phyloP scores from a whole-genome alignment of 495 filamentous ascomycete genomes.

The Sporormia fimetaria region DNA sequence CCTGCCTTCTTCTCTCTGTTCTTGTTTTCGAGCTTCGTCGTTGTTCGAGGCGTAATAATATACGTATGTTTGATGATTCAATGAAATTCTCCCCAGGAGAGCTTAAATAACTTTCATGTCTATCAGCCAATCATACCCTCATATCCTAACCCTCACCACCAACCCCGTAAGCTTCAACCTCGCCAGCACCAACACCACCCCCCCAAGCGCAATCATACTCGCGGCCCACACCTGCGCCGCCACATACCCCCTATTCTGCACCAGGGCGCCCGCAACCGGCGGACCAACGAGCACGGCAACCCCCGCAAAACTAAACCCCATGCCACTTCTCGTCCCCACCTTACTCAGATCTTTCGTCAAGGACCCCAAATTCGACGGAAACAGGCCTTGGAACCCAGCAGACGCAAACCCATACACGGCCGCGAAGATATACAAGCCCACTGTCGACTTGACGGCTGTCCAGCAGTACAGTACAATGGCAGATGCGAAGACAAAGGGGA shows the following conservation, averaged over 20 bases:
- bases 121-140: neutral
- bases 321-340: constrained; percentile 31
- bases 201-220: constrained; percentile 17
- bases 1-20: neutral
- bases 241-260: constrained; percentile 26
- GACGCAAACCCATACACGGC: constrained; percentile 27
- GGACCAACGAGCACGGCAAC: constrained; percentile 31
- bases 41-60: neutral
- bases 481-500: constrained; percentile 25
- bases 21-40: neutral
- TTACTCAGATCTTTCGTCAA: constrained; percentile 31
- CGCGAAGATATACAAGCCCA: constrained; percentile 28
- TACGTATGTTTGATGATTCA: neutral
- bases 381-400: constrained; percentile 30
- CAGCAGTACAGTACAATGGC: constrained; percentile 28
- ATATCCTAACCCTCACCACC: constrained; percentile 15
- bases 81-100: neutral
- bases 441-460: constrained; percentile 21
- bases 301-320: constrained; percentile 30
- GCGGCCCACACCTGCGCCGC: constrained; percentile 30
- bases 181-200: constrained; percentile 17
- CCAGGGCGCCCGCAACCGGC: constrained; percentile 32
- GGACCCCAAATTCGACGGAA: constrained; percentile 26
- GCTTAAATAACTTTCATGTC: neutral
- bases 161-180: constrained; percentile 26